Evolutionary conservation across 2,329 filamentous ascomycete genomes (phyloP), one percentile per base, ranked within the genome.

Genomic region (Aquanectria penicillioides): DNA sequence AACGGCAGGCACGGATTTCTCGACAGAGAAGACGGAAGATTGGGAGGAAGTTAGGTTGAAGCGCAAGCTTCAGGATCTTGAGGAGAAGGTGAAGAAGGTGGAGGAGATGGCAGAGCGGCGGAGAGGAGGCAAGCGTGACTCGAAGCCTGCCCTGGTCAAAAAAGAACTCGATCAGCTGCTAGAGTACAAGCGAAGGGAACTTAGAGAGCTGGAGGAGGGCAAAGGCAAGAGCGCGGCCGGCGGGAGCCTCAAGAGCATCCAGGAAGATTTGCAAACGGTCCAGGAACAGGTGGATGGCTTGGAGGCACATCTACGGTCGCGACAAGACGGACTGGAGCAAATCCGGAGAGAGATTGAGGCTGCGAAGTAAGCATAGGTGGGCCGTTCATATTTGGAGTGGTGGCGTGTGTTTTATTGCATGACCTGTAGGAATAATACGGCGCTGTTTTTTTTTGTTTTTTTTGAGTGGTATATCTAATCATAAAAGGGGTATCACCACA

Each of bases 21-120:
- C 88, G 57, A 84, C 86, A 31, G 90, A 92, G 63, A 92, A 93
- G 74, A 91, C 91, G 60, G 94, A 96, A 70, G 95, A 99, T 74
- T 98, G 95, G 93, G 95, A 99, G 77, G 95, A 98, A 77, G 95
- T 98, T 38, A 87, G 94, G 51, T 83, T 99, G 65, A 94, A 96
- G 83, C 94, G 95, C 74, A 93, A 98, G 77, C 86, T 99, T 26
- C 85, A 88, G 20, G 94, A 98, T 69, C 81, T 99, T 23, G 94
- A 99, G 70, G 85, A 90, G 55, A 97, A 96, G 81, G 90, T 97
- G 62, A 87, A 89, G 29, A 89, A 90, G 57, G 90, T 97, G 2
- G 93, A 96, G 77, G 84, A 88, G 56, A 86, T 88, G 37, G 88
- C 89, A 0, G 86, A 90, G 69, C 85, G 86, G 59, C 83, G 86